Base-by-base conservation (phyloP, 2,329 filamentous ascomycete genomes). In the Exophiala alcalophila region DNA sequence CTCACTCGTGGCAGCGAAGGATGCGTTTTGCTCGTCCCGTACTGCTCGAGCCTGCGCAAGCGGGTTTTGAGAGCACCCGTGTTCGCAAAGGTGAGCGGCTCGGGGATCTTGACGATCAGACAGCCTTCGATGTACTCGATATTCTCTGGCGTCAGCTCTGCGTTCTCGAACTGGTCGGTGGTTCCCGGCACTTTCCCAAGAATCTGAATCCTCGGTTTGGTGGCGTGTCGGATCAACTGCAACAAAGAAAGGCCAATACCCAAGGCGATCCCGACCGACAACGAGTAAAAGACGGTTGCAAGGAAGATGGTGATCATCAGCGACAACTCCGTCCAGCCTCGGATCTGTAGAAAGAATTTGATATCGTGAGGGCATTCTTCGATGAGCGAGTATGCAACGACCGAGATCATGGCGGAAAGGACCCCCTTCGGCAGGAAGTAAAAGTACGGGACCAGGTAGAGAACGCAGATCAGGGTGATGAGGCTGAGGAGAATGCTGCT, bases 391-490 rank as follows among this genome's bases (percentile, higher is more conserved):
- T 84, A 95, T 14, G 92, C 92, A 18, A 98, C 91, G 2, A 96
- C 91, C 10, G 86, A 90, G 48, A 98, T 94, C 80, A 97, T 92
- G 12, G 91, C 79, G 12, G 83, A 94, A 14, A 98, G 76, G 1
- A 97, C 89, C 4, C 87, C 87, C 84, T 95, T 96, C n/a, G 92
- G 92, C 32, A 98, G 77, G 62, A 89, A 97, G 69, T 94, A 94
- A 57, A 98, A 91, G 62, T 89, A 94, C 0, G 91, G 90, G 19
- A 97, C 69, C 31, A 97, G 70, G 59, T 88, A 92, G 27, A 88
- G 61, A 32, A 94, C 83, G 59, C 83, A 87, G 33, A 94, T 66
- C 15, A 96, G 69, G 0, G 91, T 87, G 57, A 97, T 85, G 28
- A 90, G 53, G 49, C 85, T 89, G 41, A 98, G 68, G 35, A 97